Evolutionary conservation across 2,329 filamentous ascomycete genomes (phyloP).

Genomic region (Claviceps purpurea): DNA sequence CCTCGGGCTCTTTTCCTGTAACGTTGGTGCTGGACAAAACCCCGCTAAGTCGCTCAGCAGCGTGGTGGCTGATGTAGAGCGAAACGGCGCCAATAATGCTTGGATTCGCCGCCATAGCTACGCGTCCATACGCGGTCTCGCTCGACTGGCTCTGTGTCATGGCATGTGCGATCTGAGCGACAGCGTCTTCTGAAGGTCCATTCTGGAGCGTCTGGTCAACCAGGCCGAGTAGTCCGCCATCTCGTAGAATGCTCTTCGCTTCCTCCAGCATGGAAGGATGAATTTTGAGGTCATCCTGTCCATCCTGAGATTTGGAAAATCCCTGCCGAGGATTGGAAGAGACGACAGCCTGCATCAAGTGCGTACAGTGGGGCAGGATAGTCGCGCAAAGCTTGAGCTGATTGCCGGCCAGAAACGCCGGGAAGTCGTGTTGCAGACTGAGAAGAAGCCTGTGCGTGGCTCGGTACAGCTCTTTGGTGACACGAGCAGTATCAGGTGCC

Average conservation of each 20-base stretch:
- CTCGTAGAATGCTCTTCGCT: slow-evolving; percentile 38
- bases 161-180: slow-evolving; percentile 64
- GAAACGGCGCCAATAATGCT: slow-evolving; percentile 68
- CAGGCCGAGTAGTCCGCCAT: slow-evolving; percentile 43
- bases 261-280: slow-evolving; percentile 54
- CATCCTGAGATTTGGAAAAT: slow-evolving; percentile 53
- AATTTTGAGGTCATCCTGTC: slow-evolving; percentile 59
- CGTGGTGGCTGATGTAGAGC: slow-evolving; percentile 66
- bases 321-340: slow-evolving; percentile 61
- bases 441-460: slow-evolving; percentile 71
- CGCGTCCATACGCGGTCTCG: slow-evolving; percentile 51
- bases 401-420: slow-evolving; percentile 82
- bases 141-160: slow-evolving; percentile 47
- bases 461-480: slow-evolving; percentile 73
- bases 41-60: slow-evolving; percentile 45
- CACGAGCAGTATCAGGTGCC: slow-evolving; percentile 50
- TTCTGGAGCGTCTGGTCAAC: slow-evolving; percentile 44
- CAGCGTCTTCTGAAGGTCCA: slow-evolving; percentile 55
- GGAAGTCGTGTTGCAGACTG: slow-evolving; percentile 84
- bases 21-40: slow-evolving; percentile 44
- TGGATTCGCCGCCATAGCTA: slow-evolving; percentile 54
- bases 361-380: slow-evolving; percentile 72
- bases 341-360: slow-evolving; percentile 79
- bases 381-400: slow-evolving; percentile 69
- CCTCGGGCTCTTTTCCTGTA: slow-evolving; percentile 35